phyloP scores from a whole-genome alignment of 257 asterid species.

The Solanum gracilifrons region DNA sequence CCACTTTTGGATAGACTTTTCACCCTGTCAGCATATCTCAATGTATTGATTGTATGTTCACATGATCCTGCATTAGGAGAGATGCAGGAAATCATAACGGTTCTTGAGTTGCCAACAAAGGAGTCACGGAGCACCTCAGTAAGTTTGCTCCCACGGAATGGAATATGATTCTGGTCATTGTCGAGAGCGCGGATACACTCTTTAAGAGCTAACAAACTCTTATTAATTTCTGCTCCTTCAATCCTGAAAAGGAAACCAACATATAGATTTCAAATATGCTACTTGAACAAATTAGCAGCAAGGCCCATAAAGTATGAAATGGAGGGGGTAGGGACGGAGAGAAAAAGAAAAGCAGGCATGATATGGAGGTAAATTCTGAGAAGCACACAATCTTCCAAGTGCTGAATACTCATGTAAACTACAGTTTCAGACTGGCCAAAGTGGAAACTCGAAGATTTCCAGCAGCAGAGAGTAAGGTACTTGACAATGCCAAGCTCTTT shows the following conservation, averaged over 20 bases:
- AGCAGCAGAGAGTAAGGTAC: background rate
- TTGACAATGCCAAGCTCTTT: background rate
- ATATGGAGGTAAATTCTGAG: background rate
- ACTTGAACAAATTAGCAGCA: background rate
- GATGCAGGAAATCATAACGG: conserved; percentile 99
- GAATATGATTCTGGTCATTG: conserved; percentile 96
- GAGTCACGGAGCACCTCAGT: conserved; percentile 99
- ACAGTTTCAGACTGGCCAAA: background rate
- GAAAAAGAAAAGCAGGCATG: background rate
- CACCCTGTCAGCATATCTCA: conserved; percentile 99
- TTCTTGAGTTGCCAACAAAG: conserved; percentile 95
- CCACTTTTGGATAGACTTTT: conserved; percentile 95
- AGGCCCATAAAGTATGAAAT: background rate
- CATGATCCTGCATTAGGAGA: conserved; percentile 98
- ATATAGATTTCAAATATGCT: background rate
- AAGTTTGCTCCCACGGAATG: conserved; percentile 98
- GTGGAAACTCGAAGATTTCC: background rate
- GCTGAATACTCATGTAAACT: background rate
- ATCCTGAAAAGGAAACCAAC: conserved; percentile 37
- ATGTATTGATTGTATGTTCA: conserved; percentile 94
- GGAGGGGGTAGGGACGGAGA: background rate
- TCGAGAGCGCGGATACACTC: conserved; percentile 99
- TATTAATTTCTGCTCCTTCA: conserved; percentile 99
- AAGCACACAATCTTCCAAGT: background rate
- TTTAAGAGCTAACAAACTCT: conserved; percentile 93